Evolutionary conservation across 2,329 filamentous ascomycete genomes (phyloP).

Genomic region (Alternaria gaisen): DNA sequence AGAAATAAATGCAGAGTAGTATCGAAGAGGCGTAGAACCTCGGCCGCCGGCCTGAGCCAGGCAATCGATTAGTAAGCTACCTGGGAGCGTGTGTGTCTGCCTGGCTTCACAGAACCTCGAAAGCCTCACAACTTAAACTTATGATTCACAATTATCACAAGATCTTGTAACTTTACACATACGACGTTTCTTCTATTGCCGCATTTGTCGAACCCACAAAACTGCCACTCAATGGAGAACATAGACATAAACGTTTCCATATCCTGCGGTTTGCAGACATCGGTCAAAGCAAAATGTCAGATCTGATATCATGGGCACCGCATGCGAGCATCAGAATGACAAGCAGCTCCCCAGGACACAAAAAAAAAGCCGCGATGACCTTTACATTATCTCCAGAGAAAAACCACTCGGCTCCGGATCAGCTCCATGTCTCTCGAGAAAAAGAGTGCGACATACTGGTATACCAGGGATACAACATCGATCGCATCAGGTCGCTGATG

Average conservation of each 20-base stretch:
- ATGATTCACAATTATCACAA: background rate
- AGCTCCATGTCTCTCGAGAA: background rate
- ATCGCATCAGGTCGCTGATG: background rate
- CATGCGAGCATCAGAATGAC: background rate
- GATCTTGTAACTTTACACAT: background rate
- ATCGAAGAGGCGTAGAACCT: background rate
- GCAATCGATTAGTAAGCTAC: background rate
- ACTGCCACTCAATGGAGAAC: background rate
- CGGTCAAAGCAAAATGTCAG: background rate
- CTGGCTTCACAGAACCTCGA: background rate
- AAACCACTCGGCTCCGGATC: background rate
- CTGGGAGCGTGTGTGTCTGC: background rate
- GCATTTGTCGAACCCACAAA: background rate
- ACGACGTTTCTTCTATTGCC: background rate
- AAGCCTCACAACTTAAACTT: background rate
- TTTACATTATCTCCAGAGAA: background rate
- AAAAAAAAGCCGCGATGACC: background rate
- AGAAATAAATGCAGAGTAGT: background rate
- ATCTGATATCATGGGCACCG: background rate
- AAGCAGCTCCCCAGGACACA: background rate
- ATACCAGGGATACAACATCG: background rate
- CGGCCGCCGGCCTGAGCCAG: background rate
- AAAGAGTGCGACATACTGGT: background rate
- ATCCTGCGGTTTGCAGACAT: background rate
- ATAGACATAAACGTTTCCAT: background rate